These are phyloP conservation scores for Taxillus chinensis DNA, from an alignment of 164 flowering plant species.

Conservation along the genomic window DNA sequence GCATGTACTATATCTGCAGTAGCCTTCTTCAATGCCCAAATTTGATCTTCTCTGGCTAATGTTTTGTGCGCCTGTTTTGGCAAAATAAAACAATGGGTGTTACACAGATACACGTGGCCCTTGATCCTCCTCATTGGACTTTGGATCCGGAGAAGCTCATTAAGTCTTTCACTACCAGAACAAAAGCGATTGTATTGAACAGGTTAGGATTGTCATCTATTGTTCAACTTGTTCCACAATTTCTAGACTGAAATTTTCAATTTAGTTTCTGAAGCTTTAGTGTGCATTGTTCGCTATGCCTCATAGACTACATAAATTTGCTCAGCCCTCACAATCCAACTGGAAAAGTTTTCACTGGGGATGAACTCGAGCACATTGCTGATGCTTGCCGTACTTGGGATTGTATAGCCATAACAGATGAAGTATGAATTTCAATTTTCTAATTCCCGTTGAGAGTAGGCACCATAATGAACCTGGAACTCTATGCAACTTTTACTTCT, in stretches of 20 bases:
- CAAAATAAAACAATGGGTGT: too few relatives aligned
- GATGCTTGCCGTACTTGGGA: constrained; percentile 50
- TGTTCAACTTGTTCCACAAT: too few relatives aligned
- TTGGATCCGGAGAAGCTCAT: constrained; percentile 41
- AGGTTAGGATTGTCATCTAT: constrained; percentile 28
- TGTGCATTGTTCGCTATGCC: neutral
- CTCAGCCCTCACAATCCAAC: constrained; percentile 91
- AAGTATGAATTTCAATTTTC: constrained; percentile 40
- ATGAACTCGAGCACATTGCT: constrained; percentile 73
- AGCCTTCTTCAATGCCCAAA: too few relatives aligned
- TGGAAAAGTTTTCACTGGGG: constrained; percentile 65
- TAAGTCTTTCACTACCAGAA: constrained; percentile 37
- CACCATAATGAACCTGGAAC: neutral
- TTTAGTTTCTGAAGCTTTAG: neutral
- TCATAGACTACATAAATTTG: constrained; percentile 14
- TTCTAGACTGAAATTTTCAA: too few relatives aligned
- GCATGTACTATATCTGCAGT: too few relatives aligned
- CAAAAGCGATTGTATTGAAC: constrained; percentile 68
- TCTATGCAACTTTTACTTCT: too few relatives aligned
- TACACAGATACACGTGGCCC: constrained; percentile 47
- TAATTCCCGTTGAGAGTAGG: constrained; percentile 3
- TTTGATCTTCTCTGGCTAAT: too few relatives aligned
- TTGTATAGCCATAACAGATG: constrained; percentile 80
- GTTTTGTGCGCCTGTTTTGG: too few relatives aligned
- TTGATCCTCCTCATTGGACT: constrained; percentile 77